Percentiles rank a stretch among this genome's conserved stretches.
phyloP scores from a whole-genome alignment of 495 filamentous ascomycete species.

The Platismatia glauca region DNA sequence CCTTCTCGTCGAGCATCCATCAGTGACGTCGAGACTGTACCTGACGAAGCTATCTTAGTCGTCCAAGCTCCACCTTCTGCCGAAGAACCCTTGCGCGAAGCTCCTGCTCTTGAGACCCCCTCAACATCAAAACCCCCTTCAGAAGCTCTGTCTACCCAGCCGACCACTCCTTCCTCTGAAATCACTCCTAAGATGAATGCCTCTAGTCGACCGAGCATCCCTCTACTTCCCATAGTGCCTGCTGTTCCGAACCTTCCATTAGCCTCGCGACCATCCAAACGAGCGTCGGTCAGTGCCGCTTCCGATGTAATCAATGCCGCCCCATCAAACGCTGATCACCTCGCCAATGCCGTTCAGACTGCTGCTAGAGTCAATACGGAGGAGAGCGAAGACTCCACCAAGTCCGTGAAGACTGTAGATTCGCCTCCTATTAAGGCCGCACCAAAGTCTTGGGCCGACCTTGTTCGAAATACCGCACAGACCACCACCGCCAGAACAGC shows the following conservation, averaged over 20 bases:
- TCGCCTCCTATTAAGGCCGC: conserved; percentile 31
- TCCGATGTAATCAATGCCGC: conserved; percentile 31
- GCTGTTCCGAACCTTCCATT: conserved; percentile 48
- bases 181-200: conserved; percentile 36
- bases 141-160: conserved; percentile 57
- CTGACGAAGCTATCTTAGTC: conserved; percentile 28
- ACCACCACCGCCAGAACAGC: conserved; percentile 26
- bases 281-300: conserved; percentile 33
- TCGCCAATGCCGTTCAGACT: conserved; percentile 8
- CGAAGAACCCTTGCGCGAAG: conserved; percentile 30
- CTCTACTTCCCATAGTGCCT: conserved; percentile 60
- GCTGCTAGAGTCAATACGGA: conserved; percentile 2
- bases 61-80: conserved; percentile 22
- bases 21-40: background rate
- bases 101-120: conserved; percentile 55
- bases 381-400: conserved; percentile 13
- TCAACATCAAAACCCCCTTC: conserved; percentile 58
- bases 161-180: conserved; percentile 60
- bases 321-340: conserved; percentile 25
- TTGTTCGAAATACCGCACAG: conserved; percentile 50
- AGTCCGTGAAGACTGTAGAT: conserved; percentile 32
- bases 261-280: conserved; percentile 37
- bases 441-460: conserved; percentile 71
- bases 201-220: conserved; percentile 37
- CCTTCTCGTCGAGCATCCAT: conserved; percentile 16